These are phyloP conservation scores for Tylopilus felleus DNA, from an alignment of 768 basidiomycete genomes.

Conservation along the genomic window DNA sequence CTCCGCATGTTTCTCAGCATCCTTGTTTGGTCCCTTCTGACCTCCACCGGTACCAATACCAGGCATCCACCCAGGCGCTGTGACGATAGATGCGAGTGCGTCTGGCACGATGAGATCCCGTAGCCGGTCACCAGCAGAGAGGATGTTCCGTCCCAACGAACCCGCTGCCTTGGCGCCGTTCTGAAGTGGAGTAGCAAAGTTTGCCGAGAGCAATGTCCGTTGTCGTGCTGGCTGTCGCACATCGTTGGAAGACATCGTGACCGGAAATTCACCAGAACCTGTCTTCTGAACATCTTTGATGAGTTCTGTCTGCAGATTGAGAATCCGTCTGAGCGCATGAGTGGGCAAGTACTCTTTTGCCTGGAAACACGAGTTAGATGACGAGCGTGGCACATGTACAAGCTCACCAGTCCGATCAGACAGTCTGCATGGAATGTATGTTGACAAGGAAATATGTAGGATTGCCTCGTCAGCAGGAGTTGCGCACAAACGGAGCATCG, in stretches of 20 bases:
- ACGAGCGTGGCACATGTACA: not conserved
- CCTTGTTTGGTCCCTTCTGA: constrained; percentile 42
- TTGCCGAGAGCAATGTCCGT: constrained; percentile 71
- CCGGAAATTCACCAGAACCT: constrained; percentile 32
- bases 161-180: constrained; percentile 65
- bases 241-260: constrained; percentile 33
- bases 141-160: constrained; percentile 71
- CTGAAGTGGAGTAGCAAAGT: constrained; percentile 59
- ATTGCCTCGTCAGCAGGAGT: constrained; percentile 80
- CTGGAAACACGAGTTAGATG: constrained; percentile 38
- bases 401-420: constrained; percentile 84
- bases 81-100: constrained; percentile 81
- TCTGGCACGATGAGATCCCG: constrained; percentile 94
- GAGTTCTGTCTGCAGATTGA: constrained; percentile 81
- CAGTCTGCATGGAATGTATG: constrained; percentile 98
- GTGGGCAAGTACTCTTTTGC: constrained; percentile 90
- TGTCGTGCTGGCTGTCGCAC: constrained; percentile 48
- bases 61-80: constrained; percentile 75
- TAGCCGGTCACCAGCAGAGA: constrained; percentile 85
- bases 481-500: constrained; percentile 79
- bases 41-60: constrained; percentile 52
- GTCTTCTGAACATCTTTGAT: constrained; percentile 48
- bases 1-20: constrained; percentile 62
- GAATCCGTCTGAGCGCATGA: constrained; percentile 75
- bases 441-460: constrained; percentile 98